Evolutionary conservation across 1,139 yeast genomes (phyloP).

Genomic region (Blastobotrys illinoisensis): DNA sequence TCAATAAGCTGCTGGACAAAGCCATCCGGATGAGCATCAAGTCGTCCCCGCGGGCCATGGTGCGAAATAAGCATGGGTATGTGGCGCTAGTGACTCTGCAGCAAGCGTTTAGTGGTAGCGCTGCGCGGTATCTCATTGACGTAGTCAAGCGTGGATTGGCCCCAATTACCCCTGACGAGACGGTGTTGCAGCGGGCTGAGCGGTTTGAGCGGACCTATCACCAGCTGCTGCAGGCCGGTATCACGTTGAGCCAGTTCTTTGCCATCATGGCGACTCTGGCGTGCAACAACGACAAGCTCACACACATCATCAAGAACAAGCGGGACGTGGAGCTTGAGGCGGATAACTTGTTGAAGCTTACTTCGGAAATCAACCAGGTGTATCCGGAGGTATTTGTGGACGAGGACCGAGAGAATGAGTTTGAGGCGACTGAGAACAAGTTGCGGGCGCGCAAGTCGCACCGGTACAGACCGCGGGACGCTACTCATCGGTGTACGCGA

Average conservation of each 20-base stretch:
- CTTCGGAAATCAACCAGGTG: conserved; percentile 8
- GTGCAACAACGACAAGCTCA: conserved; percentile 11
- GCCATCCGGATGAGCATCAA: conserved; percentile 8
- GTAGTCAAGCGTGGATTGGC: conserved; percentile 9
- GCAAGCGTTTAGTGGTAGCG: conserved; percentile 4
- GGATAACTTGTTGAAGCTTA: conserved; percentile 8
- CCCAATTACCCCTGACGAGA: conserved; percentile 8
- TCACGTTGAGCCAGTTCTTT: conserved; percentile 11
- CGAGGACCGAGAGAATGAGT: conserved; percentile 9
- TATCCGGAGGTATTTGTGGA: conserved; percentile 13
- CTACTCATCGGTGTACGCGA: conserved; percentile 12
- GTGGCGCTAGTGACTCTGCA: conserved; percentile 8
- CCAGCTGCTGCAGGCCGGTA: conserved; percentile 8
- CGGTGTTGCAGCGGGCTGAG: conserved; percentile 10
- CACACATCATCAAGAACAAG: conserved; percentile 8
- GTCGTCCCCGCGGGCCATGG: conserved; percentile 11
- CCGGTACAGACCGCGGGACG: conserved; percentile 12
- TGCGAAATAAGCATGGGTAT: conserved; percentile 9
- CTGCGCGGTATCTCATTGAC: conserved; percentile 10
- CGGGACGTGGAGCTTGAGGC: conserved; percentile 10
- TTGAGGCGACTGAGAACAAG: conserved; percentile 10
- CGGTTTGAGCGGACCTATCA: conserved; percentile 8
- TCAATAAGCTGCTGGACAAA: conserved; percentile 7
- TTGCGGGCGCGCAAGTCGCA: conserved; percentile 8
- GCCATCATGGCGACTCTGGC: conserved; percentile 9